Evolutionary conservation across 345 rosid genomes (phyloP).

Genomic region (Eucalyptus cloeziana): DNA sequence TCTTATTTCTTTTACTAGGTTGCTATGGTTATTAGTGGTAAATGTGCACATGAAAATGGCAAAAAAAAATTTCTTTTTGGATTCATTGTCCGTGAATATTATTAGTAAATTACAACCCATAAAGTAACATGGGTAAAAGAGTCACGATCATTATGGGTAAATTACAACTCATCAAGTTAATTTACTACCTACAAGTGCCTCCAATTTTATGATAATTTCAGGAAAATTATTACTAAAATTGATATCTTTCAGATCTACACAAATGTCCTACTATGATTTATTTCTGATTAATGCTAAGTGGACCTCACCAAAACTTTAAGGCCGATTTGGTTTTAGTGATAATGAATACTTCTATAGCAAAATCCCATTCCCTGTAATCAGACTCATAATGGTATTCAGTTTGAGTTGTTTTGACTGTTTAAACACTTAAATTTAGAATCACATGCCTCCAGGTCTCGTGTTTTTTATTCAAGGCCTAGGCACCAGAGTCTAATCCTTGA

Average conservation of each 20-base stretch:
- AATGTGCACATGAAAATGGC: too few species aligned
- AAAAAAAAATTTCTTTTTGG: background rate
- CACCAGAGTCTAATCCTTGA: background rate
- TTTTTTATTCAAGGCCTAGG: background rate
- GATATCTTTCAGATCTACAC: background rate
- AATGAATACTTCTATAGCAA: background rate
- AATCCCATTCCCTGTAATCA: background rate
- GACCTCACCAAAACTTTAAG: background rate
- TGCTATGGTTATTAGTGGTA: background rate
- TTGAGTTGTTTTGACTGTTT: background rate
- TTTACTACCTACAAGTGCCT: background rate
- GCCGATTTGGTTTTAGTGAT: background rate
- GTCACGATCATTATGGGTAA: background rate
- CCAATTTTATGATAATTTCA: background rate
- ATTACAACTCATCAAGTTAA: background rate
- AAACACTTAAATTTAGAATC: background rate
- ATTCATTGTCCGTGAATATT: background rate
- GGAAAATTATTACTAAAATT: background rate
- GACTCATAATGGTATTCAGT: background rate
- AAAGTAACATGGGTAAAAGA: background rate
- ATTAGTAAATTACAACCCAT: rapidly evolving
- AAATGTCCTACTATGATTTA: background rate
- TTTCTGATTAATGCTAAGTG: background rate
- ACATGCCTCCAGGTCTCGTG: background rate
- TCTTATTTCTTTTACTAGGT: background rate